Conservation (phyloP, 768 basidiomycete species). For the Postia placenta region DNA sequence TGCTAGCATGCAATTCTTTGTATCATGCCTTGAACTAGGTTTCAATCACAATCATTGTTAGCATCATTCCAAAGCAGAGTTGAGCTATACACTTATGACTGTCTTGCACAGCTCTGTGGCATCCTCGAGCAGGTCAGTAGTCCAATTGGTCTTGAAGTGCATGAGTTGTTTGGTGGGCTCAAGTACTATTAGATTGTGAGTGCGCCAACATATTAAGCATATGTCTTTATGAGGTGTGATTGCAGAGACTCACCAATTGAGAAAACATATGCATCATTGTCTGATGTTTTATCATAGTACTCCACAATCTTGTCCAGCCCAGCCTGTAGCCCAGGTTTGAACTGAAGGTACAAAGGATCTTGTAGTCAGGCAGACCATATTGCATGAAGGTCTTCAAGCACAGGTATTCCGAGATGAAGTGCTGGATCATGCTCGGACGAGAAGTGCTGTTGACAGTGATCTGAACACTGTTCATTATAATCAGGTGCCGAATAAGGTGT, state of each 20-base stretch:
- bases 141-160: slow-evolving; percentile 17
- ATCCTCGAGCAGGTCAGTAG: not conserved
- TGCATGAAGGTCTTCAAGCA: slow-evolving; percentile 22
- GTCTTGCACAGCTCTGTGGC: slow-evolving; percentile 2
- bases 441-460: slow-evolving; percentile 26
- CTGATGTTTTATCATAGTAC: slow-evolving; percentile 28
- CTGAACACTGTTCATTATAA: slow-evolving; percentile 18
- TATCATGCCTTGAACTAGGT: not conserved
- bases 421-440: slow-evolving; percentile 22
- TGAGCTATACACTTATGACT: slow-evolving; percentile 7
- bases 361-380: slow-evolving; percentile 16
- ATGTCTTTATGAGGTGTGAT: not conserved
- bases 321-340: slow-evolving; percentile 19
- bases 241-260: slow-evolving; percentile 24
- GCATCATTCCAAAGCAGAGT: not conserved
- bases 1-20: not conserved
- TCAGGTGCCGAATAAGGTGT: not conserved
- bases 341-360: slow-evolving; percentile 14
- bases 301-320: slow-evolving; percentile 26
- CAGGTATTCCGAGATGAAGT: slow-evolving; percentile 24
- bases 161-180: slow-evolving; percentile 7
- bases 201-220: not conserved
- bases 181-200: slow-evolving; percentile 11
- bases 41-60: not conserved
- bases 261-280: slow-evolving; percentile 27